Evolutionary conservation across 305 asterid genomes (phyloP), one percentile per base, ranked within the genome.

Genomic region (Ruellia speciosa): DNA sequence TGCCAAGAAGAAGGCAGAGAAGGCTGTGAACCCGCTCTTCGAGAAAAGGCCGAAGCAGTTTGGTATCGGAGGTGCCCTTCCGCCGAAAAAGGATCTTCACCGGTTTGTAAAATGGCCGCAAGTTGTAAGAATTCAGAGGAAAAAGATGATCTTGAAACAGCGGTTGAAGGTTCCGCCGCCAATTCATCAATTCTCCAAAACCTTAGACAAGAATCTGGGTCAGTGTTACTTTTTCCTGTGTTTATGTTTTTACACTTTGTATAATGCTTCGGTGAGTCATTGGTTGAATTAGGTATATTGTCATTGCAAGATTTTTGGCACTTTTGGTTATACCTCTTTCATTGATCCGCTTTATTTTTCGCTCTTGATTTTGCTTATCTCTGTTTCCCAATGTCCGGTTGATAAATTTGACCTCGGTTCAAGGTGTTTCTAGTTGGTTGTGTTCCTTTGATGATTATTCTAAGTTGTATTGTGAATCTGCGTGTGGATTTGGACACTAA

Each of bases 131-230:
- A 78, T 89, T 46, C 97, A 89, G 68, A 73, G 95, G 58, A 89
- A 82, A 64, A 79, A 78, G 78, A 82, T 86, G 84, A 82, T 89
- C 59, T 56, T 89, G 61, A 89, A 86, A 72, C 93, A 84, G 81
- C 78, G 96, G 0, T 71, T 89, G 76, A 89, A 87, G 90, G 97
- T 90, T 11, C 97, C 96, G 0, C 97, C 96, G 3, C 79, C 94
- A 8, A 78, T 87, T 57, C 86, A 90, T 63, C 97, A 90, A 78
- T 90, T 90, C 80, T 69, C 96, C 59, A 90, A 90, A 49, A 84
- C 95, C 5, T 79, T 89, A 0, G 97, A 89, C 59, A 89, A 90
- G 74, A 90, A 90, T 58, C 76, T 90, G 40, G 97, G 96, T 90
- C 7, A 9, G 72, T 67, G 9, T 51, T 16, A 0, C 8, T 5